Conservation (phyloP, 176 grass and related monocot species). For the Hsuehochloa calcarea region DNA sequence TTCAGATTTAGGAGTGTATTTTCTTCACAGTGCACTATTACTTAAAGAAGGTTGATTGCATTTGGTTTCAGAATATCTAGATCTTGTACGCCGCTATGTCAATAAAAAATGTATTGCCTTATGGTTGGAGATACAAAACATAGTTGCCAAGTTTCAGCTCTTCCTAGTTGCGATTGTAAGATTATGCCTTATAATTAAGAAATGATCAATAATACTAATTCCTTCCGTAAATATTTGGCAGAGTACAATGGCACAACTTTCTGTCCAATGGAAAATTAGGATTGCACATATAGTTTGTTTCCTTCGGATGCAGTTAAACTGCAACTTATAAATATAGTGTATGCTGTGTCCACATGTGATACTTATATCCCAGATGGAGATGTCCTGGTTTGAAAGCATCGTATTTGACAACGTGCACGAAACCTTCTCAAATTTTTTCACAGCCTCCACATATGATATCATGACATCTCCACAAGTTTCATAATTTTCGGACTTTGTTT, state of each 20-base stretch:
- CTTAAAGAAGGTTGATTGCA: neutral
- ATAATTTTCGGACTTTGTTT: no score
- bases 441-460: no score
- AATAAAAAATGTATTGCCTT: slow-evolving; percentile 4
- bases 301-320: neutral
- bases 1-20: neutral
- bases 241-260: neutral
- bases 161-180: neutral
- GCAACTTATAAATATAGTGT: neutral
- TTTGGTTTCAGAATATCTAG: slow-evolving; percentile 1
- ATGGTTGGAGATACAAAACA: neutral
- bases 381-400: no score
- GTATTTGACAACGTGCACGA: no score
- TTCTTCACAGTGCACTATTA: neutral
- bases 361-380: no score
- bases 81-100: neutral
- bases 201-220: neutral
- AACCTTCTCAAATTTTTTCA: no score
- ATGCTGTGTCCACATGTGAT: neutral
- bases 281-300: neutral
- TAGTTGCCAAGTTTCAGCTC: neutral
- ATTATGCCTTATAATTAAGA: neutral
- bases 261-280: neutral
- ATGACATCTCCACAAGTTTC: no score
- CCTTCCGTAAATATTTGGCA: neutral